Evolutionary conservation across 2,329 filamentous ascomycete species (phyloP).

Genomic region (Beauveria rudraprayagi): DNA sequence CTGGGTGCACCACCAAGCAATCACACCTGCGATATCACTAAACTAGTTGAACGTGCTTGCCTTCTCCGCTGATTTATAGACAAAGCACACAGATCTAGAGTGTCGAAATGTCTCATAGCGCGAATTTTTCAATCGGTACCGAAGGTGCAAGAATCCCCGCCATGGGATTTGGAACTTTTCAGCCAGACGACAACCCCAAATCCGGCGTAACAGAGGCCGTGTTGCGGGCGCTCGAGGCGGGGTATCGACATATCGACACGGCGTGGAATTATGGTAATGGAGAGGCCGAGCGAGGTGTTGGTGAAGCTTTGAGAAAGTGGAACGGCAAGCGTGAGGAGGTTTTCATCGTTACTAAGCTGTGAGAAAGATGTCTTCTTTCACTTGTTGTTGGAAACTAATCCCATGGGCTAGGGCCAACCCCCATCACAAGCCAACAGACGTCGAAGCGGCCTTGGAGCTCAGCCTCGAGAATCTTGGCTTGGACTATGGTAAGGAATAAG

Average conservation of each 20-base stretch:
- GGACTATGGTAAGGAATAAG: background rate
- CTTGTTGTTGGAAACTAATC: background rate
- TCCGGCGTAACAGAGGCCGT: background rate
- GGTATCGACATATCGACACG: slow-evolving; percentile 7
- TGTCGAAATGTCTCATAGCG: background rate
- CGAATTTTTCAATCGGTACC: background rate
- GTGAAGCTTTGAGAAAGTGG: background rate
- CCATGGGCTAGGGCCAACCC: background rate
- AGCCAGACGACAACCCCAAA: background rate
- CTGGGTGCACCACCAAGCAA: background rate
- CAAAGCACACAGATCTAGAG: background rate
- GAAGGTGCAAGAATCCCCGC: background rate
- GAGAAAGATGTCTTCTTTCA: background rate
- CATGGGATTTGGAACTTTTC: slow-evolving; percentile 2
- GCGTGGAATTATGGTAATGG: slow-evolving; percentile 8
- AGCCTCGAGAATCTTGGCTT: slow-evolving; percentile 3
- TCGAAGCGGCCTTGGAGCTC: slow-evolving; percentile 2
- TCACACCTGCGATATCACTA: background rate
- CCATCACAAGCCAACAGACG: slow-evolving; percentile 1
- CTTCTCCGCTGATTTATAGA: background rate
- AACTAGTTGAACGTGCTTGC: background rate
- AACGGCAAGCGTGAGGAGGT: background rate
- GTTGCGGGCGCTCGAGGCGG: background rate
- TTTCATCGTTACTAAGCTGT: slow-evolving; percentile 7
- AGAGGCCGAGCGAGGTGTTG: slow-evolving; percentile 4